These are phyloP conservation scores for Nadsonia fulvescens DNA, from an alignment of 805 yeast genomes.

Conservation along the genomic window DNA sequence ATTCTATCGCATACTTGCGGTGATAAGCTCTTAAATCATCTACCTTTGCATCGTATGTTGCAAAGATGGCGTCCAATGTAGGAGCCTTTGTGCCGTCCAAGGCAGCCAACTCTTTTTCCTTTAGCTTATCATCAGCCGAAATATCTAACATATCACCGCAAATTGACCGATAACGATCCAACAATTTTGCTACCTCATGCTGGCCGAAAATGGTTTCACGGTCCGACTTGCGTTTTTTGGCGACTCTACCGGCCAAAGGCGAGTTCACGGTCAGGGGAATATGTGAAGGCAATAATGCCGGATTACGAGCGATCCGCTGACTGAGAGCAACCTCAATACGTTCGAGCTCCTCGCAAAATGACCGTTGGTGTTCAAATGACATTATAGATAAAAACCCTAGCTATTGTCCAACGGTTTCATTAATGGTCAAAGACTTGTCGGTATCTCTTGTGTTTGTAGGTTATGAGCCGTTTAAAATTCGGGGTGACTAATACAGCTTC, in stretches of 20 bases:
- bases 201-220: constrained; percentile 42
- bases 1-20: constrained; percentile 19
- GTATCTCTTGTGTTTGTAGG: no score
- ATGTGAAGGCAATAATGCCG: constrained; percentile 28
- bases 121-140: constrained; percentile 4
- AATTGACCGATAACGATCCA: constrained; percentile 26
- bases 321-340: constrained; percentile 49
- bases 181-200: constrained; percentile 43
- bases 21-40: constrained; percentile 5
- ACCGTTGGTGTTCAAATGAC: no score
- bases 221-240: constrained; percentile 27
- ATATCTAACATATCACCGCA: constrained; percentile 13
- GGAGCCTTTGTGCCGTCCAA: background rate
- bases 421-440: no score
- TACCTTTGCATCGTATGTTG: constrained; percentile 10
- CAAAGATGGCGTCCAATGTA: background rate
- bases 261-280: constrained; percentile 11
- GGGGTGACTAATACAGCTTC: no score
- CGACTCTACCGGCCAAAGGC: constrained; percentile 18
- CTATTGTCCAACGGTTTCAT: no score
- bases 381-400: no score
- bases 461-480: no score
- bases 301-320: constrained; percentile 38
- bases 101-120: constrained; percentile 6
- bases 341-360: constrained; percentile 36